These are phyloP conservation scores for Cordyceps pruinosa DNA, from an alignment of 2,329 filamentous ascomycete species.

Conservation along the genomic window DNA sequence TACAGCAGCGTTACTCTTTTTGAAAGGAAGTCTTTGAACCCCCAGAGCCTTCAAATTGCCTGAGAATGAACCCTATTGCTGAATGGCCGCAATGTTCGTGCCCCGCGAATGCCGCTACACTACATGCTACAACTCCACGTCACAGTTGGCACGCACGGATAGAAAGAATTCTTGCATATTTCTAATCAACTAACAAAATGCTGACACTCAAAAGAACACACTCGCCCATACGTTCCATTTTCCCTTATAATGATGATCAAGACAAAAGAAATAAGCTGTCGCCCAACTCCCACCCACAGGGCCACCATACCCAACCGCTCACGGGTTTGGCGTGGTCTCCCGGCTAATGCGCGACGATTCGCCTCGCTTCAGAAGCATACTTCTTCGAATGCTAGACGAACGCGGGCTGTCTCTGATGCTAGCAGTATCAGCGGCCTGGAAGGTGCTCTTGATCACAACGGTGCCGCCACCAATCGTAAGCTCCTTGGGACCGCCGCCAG, in stretches of 20 bases:
- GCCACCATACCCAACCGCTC: background rate
- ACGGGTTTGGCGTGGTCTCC: slow-evolving; percentile 36
- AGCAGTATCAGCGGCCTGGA: slow-evolving; percentile 46
- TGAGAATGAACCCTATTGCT: background rate
- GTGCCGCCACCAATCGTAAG: slow-evolving; percentile 66
- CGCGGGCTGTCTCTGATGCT: slow-evolving; percentile 39
- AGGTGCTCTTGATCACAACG: slow-evolving; percentile 68
- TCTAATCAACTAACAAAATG: background rate
- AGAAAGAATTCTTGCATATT: slow-evolving; percentile 1
- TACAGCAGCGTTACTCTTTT: no score
- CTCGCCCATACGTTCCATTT: background rate
- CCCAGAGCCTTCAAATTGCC: background rate
- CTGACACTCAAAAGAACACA: background rate
- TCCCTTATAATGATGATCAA: slow-evolving; percentile 5
- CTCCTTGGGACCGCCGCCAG: slow-evolving; percentile 61
- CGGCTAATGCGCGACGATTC: slow-evolving; percentile 33
- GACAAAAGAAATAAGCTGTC: slow-evolving; percentile 11
- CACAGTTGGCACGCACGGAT: background rate
- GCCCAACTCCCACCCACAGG: background rate
- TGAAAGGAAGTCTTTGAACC: no score
- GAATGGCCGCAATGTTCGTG: background rate
- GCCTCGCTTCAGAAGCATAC: slow-evolving; percentile 47
- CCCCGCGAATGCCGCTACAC: no score
- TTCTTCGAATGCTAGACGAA: slow-evolving; percentile 39
- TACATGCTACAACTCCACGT: background rate